Evolutionary conservation across 2,329 filamentous ascomycete genomes (phyloP).

Genomic region (Dothiorella sarmentorum): DNA sequence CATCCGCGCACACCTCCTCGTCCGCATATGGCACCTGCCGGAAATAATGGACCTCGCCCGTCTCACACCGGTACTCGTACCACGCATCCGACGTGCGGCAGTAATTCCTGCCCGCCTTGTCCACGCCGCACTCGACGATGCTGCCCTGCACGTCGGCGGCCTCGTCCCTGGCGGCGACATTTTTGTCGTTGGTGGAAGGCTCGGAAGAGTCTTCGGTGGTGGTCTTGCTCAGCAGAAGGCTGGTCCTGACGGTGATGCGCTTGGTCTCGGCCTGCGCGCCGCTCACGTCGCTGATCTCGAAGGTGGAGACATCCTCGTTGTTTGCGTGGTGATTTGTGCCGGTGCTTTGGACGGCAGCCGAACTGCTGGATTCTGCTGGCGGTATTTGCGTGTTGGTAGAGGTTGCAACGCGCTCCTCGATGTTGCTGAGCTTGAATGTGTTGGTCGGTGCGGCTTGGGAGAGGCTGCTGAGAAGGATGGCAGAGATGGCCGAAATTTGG

Average conservation of each 20-base stretch:
- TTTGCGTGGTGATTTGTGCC: not conserved
- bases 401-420: not conserved
- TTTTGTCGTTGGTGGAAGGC: not conserved
- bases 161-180: not conserved
- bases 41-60: not conserved
- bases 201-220: not conserved
- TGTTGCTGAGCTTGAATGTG: too few relatives aligned
- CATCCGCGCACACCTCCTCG: not conserved
- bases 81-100: not conserved
- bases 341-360: not conserved
- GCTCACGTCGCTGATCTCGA: not conserved
- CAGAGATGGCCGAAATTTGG: too few relatives aligned
- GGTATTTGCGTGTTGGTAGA: not conserved
- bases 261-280: not conserved
- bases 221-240: not conserved
- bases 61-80: slow-evolving; percentile 6
- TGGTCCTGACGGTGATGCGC: not conserved
- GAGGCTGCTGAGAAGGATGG: too few relatives aligned
- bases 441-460: too few relatives aligned
- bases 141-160: too few relatives aligned
- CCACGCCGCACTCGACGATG: not conserved
- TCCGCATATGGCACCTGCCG: not conserved
- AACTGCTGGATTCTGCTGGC: not conserved
- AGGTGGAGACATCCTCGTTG: not conserved
- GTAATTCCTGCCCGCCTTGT: slow-evolving; percentile 2